Percentiles rank a stretch among this genome's conserved stretches.
These are phyloP conservation scores for Kickxella alabastrina DNA, from an alignment of 192 early-diverging fungal species.

Conservation along the genomic window DNA sequence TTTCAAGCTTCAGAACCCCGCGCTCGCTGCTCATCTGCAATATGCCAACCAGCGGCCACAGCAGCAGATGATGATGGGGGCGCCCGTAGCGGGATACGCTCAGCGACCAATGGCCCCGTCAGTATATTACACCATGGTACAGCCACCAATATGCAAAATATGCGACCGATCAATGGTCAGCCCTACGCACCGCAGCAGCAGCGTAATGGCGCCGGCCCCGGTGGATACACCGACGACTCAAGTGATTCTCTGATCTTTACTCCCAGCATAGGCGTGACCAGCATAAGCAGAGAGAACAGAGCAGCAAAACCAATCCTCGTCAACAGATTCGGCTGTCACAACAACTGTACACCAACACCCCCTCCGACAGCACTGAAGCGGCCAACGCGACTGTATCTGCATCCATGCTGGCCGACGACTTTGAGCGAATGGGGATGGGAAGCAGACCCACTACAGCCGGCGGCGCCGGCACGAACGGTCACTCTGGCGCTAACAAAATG, in stretches of 20 bases:
- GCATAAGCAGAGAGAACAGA: conserved; percentile 1
- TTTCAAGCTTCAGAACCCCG: conserved; percentile 9
- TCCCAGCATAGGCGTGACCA: too few relatives aligned
- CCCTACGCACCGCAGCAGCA: conserved; percentile 11
- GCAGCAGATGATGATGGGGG: too few relatives aligned
- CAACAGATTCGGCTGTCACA: conserved; percentile 12
- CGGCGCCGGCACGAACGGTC: neutral
- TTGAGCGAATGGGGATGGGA: conserved; percentile 27
- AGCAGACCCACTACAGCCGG: neutral
- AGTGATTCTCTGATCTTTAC: too few relatives aligned
- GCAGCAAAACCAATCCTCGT: neutral
- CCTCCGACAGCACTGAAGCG: conserved; percentile 1
- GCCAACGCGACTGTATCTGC: neutral
- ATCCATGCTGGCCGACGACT: conserved; percentile 10
- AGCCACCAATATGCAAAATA: too few relatives aligned
- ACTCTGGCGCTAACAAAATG: conserved; percentile 4
- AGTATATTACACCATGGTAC: too few relatives aligned
- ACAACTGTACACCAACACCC: conserved; percentile 2
- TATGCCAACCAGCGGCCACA: conserved; percentile 4
- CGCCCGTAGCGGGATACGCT: neutral
- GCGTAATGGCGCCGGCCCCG: neutral
- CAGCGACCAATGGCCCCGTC: neutral
- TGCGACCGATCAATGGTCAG: too few relatives aligned
- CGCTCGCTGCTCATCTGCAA: conserved; percentile 3
- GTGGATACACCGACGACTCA: neutral